A percentile compares a stretch with the other conserved stretches of the same genome.
phyloP scores from a whole-genome alignment of 169 alveolate genomes.

The Plasmodium billcollinsi region DNA sequence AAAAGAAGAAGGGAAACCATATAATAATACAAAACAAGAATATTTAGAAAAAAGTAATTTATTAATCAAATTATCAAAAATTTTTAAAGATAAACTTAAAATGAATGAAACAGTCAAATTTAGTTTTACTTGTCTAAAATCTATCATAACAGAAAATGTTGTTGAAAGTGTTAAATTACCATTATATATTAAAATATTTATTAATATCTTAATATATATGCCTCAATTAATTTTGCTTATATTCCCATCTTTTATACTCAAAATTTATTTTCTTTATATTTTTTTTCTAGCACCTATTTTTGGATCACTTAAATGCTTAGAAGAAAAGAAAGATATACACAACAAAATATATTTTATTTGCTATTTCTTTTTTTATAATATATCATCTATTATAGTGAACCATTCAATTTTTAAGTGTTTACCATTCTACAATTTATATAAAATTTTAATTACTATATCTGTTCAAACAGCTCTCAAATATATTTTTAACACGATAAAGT shows the following conservation, averaged over 20 bases:
- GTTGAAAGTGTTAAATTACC: slow-evolving; percentile 63
- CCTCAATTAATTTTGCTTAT: slow-evolving; percentile 52
- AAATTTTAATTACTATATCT: slow-evolving; percentile 55
- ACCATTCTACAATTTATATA: slow-evolving; percentile 68
- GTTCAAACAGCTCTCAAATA: slow-evolving; percentile 67
- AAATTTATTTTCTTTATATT: slow-evolving; percentile 56
- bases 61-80: slow-evolving; percentile 38
- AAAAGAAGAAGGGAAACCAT: not conserved
- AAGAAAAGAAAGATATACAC: slow-evolving; percentile 40
- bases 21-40: not conserved
- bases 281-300: slow-evolving; percentile 62
- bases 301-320: slow-evolving; percentile 75
- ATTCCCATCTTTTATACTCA: slow-evolving; percentile 59
- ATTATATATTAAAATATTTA: slow-evolving; percentile 33
- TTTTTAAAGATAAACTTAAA: slow-evolving; percentile 39
- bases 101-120: slow-evolving; percentile 64
- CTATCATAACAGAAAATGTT: slow-evolving; percentile 54
- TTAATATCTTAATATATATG: slow-evolving; percentile 62
- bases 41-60: slow-evolving; percentile 57
- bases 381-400: slow-evolving; percentile 46
- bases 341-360: slow-evolving; percentile 61
- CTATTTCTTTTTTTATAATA: slow-evolving; percentile 61
- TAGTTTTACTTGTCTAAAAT: slow-evolving; percentile 47
- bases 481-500: slow-evolving; percentile 29
- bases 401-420: slow-evolving; percentile 66